Evolutionary conservation across 23 red algal species (phyloP), one percentile per base, ranked within the genome.

Genomic region (Cyanidiococcus yangmingshanensis): DNA sequence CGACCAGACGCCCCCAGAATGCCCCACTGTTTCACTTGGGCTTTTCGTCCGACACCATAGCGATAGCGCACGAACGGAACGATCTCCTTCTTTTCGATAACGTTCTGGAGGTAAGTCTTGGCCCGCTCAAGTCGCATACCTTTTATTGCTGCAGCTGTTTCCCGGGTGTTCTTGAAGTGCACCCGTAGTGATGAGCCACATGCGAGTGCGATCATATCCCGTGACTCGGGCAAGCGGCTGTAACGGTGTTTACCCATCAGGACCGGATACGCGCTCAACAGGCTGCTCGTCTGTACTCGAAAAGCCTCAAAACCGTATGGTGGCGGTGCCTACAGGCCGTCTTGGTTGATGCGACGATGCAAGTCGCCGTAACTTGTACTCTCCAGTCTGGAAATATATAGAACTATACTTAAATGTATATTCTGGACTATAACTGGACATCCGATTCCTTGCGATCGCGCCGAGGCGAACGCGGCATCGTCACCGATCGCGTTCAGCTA

Each of bases 21-120:
- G 68, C 86, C 86, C 79, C 78, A 83, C 39, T 91, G 89, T 79
- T 88, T 87, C 76, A 80, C 82, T 63, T 98, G 94, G 1, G 94
- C 85, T 74, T 98, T 91, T 40, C 94, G 82, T 50, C 90, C 90
- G n/a, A 98, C 94, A 30, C 94, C 94, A 39, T 91, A 91, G 45
- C 82, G 75, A 84, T 91, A 98, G 1, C 94, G 86, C 41, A 80
- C 67, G 76, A 91, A 98, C n/a, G 94, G 94, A 2, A 98, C 81
- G 59, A 98, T 98, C 76, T 98, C 94, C 76, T 91, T 89, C 84
- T 98, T 98, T 39, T 89, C 89, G 26, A 98, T 91, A 36, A 98
- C 94, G 34, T 87, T 81, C 50, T 91, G 74, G 30, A 98, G 81
- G 77, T 89, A 98, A 68, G 87, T 86, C 36, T 91, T 83, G 2